Evolutionary conservation across 495 filamentous ascomycete species (phyloP).

Genomic region (Penicillium silybi): DNA sequence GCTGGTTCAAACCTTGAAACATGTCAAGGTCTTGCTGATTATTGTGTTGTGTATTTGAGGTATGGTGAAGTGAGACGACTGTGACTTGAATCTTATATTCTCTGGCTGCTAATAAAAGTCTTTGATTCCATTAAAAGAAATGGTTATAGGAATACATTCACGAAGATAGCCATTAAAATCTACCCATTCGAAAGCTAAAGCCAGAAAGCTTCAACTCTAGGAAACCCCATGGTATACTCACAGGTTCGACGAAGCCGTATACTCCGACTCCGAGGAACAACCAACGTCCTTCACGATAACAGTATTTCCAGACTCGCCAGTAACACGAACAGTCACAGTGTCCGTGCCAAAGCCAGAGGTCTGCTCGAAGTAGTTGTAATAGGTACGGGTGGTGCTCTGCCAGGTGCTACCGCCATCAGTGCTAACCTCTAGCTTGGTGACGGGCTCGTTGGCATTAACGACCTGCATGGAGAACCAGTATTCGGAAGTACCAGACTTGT

Average conservation of each 20-base stretch:
- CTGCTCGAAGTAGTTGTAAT: slow-evolving; percentile 61
- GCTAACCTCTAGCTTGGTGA: slow-evolving; percentile 51
- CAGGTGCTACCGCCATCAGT: slow-evolving; percentile 54
- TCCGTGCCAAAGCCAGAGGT: slow-evolving; percentile 48
- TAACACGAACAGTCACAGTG: slow-evolving; percentile 51
- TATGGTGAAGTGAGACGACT: too few relatives aligned
- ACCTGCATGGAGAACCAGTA: slow-evolving; percentile 60
- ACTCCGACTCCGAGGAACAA: slow-evolving; percentile 12
- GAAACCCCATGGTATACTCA: slow-evolving; percentile 3
- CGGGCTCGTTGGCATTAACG: slow-evolving; percentile 51
- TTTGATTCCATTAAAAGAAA: background rate
- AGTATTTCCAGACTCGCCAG: slow-evolving; percentile 41
- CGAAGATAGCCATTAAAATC: background rate
- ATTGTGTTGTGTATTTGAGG: too few relatives aligned
- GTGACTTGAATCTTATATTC: too few relatives aligned
- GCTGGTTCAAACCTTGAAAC: too few relatives aligned
- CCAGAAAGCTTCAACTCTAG: background rate
- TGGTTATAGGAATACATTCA: background rate
- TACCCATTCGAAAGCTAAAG: background rate
- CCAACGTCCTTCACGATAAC: slow-evolving; percentile 32
- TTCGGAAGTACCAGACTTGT: slow-evolving; percentile 52
- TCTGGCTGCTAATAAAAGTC: background rate
- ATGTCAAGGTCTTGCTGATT: too few relatives aligned
- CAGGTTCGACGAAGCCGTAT: slow-evolving; percentile 27
- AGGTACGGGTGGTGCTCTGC: slow-evolving; percentile 43